Base-by-base conservation (phyloP, 164 flowering plant genomes). In the Berberis vulgaris region DNA sequence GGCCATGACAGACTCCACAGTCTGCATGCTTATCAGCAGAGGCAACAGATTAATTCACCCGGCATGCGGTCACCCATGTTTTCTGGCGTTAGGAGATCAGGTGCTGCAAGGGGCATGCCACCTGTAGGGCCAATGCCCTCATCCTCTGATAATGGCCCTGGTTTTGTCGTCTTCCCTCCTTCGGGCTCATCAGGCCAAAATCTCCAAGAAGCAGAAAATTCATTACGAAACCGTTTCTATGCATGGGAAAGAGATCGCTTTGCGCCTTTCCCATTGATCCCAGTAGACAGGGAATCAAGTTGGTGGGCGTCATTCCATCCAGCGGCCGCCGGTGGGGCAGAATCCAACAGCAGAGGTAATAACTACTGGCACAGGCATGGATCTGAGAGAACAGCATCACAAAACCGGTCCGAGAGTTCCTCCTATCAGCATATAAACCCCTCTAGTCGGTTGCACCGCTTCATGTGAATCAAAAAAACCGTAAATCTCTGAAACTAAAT, bases 241-340 rank as follows among this genome's bases (percentile, higher is more conserved):
- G 69, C 79, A 3, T 86, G 97, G 99, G 97, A 89, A 47, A 77
- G 90, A 60, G 96, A 91, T 13, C 87, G 84, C 41, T 73, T 79
- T 73, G 74, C 83, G 7, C 78, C 92, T 4, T 82, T 78, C 67
- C 80, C 86, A 2, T 56, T 73, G 61, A 75, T 68, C 68, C 91
- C 79, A 39, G 72, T 79, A 1, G 96, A 91, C 49, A 74, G 95
- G 73, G 99, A 91, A 54, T 55, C 72, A 70, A 57, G 73, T 70
- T 62, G 69, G 76, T 77, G 91, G 96, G 80, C 82, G 42, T 65
- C 81, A 55, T 79, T 82, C 67, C 95, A 81, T 72, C 96, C 77
- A 54, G 69, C 71, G 68, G 26, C 72, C 45, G 74, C 74, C 0
- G 57, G 78, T 49, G 87, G 78, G 6, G 69, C 87, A 42, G 88